Conservation (phyloP, 305 asterid species). For the Fraxinus velutina region DNA sequence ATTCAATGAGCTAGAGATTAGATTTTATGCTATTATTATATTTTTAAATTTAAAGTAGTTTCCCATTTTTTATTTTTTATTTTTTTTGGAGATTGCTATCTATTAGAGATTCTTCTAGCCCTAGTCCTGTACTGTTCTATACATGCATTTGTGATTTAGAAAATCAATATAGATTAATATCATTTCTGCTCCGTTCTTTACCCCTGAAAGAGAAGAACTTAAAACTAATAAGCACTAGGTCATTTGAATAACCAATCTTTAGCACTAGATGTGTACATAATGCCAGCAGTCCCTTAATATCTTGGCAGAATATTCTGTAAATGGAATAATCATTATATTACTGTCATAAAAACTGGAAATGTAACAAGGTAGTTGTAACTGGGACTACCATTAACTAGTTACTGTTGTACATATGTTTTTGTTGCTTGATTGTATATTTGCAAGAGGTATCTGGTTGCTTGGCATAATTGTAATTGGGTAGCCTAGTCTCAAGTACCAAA, state of each 20-base stretch:
- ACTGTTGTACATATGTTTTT: not conserved
- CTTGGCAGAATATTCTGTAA: not conserved
- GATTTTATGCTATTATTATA: not conserved
- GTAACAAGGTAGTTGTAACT: not conserved
- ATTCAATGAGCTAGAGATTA: not conserved
- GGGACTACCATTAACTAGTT: not conserved
- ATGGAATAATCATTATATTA: not conserved
- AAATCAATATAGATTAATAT: not conserved
- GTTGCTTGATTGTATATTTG: not conserved
- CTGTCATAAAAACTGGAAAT: not conserved
- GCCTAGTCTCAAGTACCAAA: not conserved
- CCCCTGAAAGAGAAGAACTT: not conserved
- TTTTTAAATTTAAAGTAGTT: not conserved
- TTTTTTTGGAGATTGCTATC: not conserved
- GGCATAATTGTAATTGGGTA: not conserved
- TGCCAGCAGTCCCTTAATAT: not conserved
- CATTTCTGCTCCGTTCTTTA: not conserved
- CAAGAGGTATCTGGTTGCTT: not conserved
- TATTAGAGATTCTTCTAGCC: not conserved
- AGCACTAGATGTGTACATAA: not conserved
- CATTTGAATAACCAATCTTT: not conserved
- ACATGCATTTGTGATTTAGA: not conserved
- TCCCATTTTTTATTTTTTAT: not conserved
- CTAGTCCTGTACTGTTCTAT: not conserved
- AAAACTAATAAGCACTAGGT: not conserved